A percentile compares a stretch with the other conserved stretches of the same genome.
Evolutionary conservation across 2,329 filamentous ascomycete species (phyloP).

Genomic region (Aspergillus sp.): DNA sequence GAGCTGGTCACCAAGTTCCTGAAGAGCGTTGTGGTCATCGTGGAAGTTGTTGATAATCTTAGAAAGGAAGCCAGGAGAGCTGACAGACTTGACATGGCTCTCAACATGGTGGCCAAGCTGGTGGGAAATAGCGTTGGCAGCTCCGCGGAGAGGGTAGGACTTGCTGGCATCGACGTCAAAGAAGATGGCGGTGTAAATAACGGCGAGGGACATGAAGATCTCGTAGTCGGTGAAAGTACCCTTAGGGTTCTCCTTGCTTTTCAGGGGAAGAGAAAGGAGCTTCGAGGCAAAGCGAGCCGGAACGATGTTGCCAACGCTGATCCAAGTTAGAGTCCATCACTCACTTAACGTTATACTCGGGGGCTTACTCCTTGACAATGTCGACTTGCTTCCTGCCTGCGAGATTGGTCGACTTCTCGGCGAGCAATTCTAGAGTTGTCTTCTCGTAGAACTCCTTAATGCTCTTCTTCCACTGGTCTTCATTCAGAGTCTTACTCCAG

Average conservation of each 20-base stretch:
- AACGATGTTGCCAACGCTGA: constrained; percentile 53
- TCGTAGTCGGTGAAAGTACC: constrained; percentile 59
- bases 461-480: constrained; percentile 60
- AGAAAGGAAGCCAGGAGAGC: constrained; percentile 56
- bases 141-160: constrained; percentile 63
- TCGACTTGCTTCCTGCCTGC: constrained; percentile 67
- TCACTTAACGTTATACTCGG: background rate
- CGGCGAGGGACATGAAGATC: constrained; percentile 60
- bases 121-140: constrained; percentile 56
- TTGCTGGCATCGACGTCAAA: constrained; percentile 66
- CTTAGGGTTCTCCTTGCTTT: constrained; percentile 51
- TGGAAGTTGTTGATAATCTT: constrained; percentile 49
- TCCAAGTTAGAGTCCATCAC: constrained; percentile 9
- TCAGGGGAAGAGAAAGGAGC: constrained; percentile 56
- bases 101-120: constrained; percentile 65
- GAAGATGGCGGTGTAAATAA: constrained; percentile 67
- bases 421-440: constrained; percentile 62
- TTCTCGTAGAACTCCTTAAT: constrained; percentile 68
- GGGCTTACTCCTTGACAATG: constrained; percentile 57
- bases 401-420: constrained; percentile 65
- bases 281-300: constrained; percentile 57
- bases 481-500: constrained; percentile 60
- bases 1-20: constrained; percentile 64
- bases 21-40: constrained; percentile 57
- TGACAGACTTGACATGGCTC: constrained; percentile 63